Evolutionary conservation across 495 filamentous ascomycete species (phyloP), one percentile per base, ranked within the genome.

Genomic region (Neurospora discreta): DNA sequence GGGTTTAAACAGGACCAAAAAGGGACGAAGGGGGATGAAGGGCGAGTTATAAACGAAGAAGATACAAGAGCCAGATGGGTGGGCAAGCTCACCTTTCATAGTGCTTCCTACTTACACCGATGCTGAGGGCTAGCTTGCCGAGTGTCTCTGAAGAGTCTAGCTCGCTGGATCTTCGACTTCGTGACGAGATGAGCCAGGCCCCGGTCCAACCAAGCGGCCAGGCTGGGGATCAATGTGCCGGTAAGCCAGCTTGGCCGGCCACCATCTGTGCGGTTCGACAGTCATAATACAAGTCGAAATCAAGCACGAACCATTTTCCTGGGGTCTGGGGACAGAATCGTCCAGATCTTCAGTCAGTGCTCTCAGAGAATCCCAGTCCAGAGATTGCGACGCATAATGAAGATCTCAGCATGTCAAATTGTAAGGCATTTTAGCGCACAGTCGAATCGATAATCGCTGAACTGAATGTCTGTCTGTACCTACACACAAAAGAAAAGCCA

Each of bases 1-100:
- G 70, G 76, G 78, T 76, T 78, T 80, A 74, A 77, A 74, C 41
- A 71, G 30, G 68, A 75, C 74, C 38, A 69, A 75, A 65, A 33
- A n/a, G n/a, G n/a, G n/a, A n/a, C n/a, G n/a, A n/a, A n/a, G n/a
- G n/a, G 67, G 72, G 74, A 71, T 73, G 75, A 73, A 46, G 39
- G 69, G 71, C 46, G 71, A 70, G 40, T 39, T 65, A 41, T 65
- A 42, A 60, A 13, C 69, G 71, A 72, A 75, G 69, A 52, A 43
- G 39, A 58, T 41, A n/a, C 72, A 68, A 75, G 52, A 44, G 46
- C 39, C 40, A 33, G 73, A 68, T 30, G 69, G 69, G 44, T 11
- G 75, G 74, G 70, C 70, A 46, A 42, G 16, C 67, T 68, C 36
- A 72, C 73, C 72, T 75, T 77, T 75, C 71, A 75, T 74, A 73